Evolutionary conservation across 176 grass and related monocot genomes (phyloP), one percentile per base, ranked within the genome.

Genomic region (Rhynchospora tenuis): DNA sequence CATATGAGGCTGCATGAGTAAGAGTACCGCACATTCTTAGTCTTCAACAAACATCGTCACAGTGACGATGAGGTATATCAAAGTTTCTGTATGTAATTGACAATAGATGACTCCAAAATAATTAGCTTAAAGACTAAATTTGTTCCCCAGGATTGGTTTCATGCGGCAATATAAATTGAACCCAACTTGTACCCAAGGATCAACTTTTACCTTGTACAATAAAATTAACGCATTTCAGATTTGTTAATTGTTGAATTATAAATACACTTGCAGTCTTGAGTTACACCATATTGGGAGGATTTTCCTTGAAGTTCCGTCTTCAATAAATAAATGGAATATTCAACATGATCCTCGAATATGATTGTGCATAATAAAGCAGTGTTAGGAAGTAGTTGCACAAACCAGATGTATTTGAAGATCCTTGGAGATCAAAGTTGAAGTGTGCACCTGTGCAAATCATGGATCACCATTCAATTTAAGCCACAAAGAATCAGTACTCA

Each of bases 31-130:
- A 38, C 33, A 38, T 4, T 38, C 3, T 38, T 89, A 63, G 60
- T 68, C 5, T 97, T 97, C 86, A 88, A 97, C 65, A 81, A 84
- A 23, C 78, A 89, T 31, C 72, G 90, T 24, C 54, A 56, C 23
- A 4, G 77, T 1, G 79, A 86, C 82, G 91, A 71, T 0, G 79
- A 87, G 84, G 91, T 93, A 90, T 73, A 73, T 63, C 27, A 8
- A 63, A 63, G 6, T 73, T 73, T 9, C 13, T 74, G 70, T 74
- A 74, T 73, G 47, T 24, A 23, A 26, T 51, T 27, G 11, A 50
- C 70, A 74, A 9, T 51, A 26, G 43, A 20, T 26, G 20, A 71
- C 11, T 31, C 67, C 16, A 8, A 71, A 20, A 42, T 43, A 71
- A 23, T 46, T 8, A 46, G 22, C n/a, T 44, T 22, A 28, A 71